Evolutionary conservation across 2,329 filamentous ascomycete genomes (phyloP).

Genomic region (Nothopassalora personata): DNA sequence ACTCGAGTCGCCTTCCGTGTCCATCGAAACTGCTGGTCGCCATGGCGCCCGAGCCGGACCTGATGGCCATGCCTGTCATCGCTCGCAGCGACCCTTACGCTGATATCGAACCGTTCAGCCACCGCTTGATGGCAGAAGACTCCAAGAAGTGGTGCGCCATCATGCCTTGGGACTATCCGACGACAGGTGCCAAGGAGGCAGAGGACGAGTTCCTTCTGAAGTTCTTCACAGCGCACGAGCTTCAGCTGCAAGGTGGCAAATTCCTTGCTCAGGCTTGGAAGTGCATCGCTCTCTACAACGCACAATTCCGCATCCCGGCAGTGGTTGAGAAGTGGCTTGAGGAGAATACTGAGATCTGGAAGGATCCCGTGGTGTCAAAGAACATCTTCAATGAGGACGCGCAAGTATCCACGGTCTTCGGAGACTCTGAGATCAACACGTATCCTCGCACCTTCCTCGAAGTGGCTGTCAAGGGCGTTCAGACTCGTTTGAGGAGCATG

Average conservation of each 20-base stretch:
- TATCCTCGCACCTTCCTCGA: slow-evolving; percentile 20
- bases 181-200: slow-evolving; percentile 20
- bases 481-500: slow-evolving; percentile 3
- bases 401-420: slow-evolving; percentile 24
- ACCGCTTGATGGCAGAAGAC: slow-evolving; percentile 24
- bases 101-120: slow-evolving; percentile 30
- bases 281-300: slow-evolving; percentile 30
- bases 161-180: slow-evolving; percentile 32
- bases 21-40: not conserved
- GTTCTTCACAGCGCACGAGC: slow-evolving; percentile 25
- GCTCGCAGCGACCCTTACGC: slow-evolving; percentile 26
- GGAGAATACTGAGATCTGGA: slow-evolving; percentile 18
- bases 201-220: slow-evolving; percentile 30
- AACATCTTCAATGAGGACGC: slow-evolving; percentile 18
- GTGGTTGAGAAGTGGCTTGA: slow-evolving; percentile 24
- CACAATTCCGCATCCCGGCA: slow-evolving; percentile 21
- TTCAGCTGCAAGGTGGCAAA: slow-evolving; percentile 27
- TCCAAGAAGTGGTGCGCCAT: slow-evolving; percentile 24
- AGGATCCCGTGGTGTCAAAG: slow-evolving; percentile 18
- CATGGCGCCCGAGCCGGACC: slow-evolving; percentile 14
- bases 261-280: slow-evolving; percentile 35
- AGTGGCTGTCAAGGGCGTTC: slow-evolving; percentile 14
- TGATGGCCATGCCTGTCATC: slow-evolving; percentile 21
- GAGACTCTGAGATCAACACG: slow-evolving; percentile 11
- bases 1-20: not conserved